Percentiles rank a stretch among this genome's conserved stretches.
These are phyloP conservation scores for Cyberlindnera amylophila DNA, from an alignment of 805 yeast genomes.

Conservation along the genomic window DNA sequence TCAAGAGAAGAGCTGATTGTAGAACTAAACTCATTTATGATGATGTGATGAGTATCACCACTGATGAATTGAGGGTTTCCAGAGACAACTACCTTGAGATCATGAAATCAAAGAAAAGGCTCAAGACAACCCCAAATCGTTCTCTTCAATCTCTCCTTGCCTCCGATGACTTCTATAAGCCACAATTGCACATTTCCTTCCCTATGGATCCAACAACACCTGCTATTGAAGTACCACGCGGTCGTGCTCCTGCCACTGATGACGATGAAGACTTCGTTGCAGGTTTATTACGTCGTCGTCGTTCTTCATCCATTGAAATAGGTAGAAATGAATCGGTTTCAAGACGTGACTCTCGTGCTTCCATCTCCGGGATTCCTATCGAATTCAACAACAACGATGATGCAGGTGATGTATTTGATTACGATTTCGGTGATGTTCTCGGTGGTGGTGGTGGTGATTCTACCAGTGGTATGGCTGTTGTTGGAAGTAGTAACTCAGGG, in stretches of 20 bases:
- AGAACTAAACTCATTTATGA: constrained; percentile 13
- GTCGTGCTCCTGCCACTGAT: constrained; percentile 1
- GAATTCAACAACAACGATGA: constrained; percentile 5
- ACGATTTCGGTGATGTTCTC: constrained; percentile 3
- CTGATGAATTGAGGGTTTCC: constrained; percentile 22
- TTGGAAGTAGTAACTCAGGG: constrained; percentile 2
- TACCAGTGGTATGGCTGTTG: constrained; percentile 1
- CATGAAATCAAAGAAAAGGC: constrained; percentile 12
- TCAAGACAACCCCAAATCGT: too few species aligned
- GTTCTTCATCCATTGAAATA: constrained; percentile 22
- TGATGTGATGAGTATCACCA: constrained; percentile 16
- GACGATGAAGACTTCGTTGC: constrained; percentile 25
- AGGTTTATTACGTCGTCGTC: constrained; percentile 23
- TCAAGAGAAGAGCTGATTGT: constrained; percentile 10
- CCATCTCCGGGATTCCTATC: constrained; percentile 20
- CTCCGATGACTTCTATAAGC: too few species aligned
- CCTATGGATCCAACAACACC: too few species aligned
- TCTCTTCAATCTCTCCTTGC: too few species aligned
- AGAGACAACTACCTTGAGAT: constrained; percentile 23
- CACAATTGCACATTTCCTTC: too few species aligned
- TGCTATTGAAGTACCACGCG: background rate
- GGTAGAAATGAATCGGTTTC: constrained; percentile 23
- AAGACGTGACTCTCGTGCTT: constrained; percentile 25
- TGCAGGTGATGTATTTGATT: constrained; percentile 6
- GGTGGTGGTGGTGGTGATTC: constrained; percentile 5